Conservation (phyloP, 257 asterid species). For the Ligustrum vulgare region DNA sequence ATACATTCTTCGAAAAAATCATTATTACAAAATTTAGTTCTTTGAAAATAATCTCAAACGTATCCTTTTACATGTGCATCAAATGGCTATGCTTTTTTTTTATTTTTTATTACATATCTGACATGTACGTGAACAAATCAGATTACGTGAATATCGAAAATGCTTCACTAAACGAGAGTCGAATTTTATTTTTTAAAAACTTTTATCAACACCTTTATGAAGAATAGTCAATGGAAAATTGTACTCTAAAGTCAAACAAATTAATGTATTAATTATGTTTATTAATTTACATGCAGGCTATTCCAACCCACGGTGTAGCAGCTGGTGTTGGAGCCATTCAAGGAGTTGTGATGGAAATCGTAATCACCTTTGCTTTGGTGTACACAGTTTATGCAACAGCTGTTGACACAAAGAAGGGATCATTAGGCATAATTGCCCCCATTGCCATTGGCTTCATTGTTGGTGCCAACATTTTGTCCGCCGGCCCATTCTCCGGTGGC, state of each 20-base stretch:
- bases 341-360: conserved; percentile 79
- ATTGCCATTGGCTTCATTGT: conserved; percentile 91
- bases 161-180: not conserved
- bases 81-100: too few species aligned
- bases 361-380: conserved; percentile 78
- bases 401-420: conserved; percentile 84
- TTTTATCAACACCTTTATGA: not conserved
- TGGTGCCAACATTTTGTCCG: conserved; percentile 89
- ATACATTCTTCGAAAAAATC: too few species aligned
- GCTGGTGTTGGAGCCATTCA: conserved; percentile 63
- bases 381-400: conserved; percentile 95
- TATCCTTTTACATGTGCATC: too few species aligned
- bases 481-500: conserved; percentile 94
- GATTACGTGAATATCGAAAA: not conserved
- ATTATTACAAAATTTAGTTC: too few species aligned
- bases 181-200: too few species aligned
- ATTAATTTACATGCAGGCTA: conserved; percentile 41
- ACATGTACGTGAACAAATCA: not conserved
- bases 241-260: not conserved
- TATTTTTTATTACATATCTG: too few species aligned
- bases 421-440: conserved; percentile 79
- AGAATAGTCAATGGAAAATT: not conserved
- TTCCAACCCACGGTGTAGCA: conserved; percentile 57
- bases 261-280: not conserved
- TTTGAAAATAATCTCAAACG: too few species aligned